Evolutionary conservation across 805 yeast genomes (phyloP), one percentile per base, ranked within the genome.

Genomic region (Yamadazyma takamatsuzukensis): DNA sequence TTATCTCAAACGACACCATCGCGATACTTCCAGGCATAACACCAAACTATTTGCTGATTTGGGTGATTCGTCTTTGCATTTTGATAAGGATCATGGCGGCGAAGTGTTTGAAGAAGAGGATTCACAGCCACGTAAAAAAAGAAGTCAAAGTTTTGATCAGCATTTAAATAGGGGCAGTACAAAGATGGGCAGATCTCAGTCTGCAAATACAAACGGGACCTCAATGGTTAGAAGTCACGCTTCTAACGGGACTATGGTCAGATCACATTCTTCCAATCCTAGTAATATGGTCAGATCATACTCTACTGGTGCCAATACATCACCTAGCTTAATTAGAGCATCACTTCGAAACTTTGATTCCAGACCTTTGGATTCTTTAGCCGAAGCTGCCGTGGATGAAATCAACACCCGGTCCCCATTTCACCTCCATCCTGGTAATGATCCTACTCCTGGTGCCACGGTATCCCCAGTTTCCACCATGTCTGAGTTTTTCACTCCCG

Each of bases 361-460:
- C 10, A 15, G 16, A 22, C 27, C 54, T 1, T 44, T 61, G 9
- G 55, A 55, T 15, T 59, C 64, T 1, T 41, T 60, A 27, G 65
- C 66, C 0, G 65, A 59, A 19, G 64, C 48, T 3, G 68, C 65
- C 2, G 44, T 54, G 7, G 65, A 57, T 27, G 64, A 57, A 35
- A 50, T 52, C 9, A 43, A 44, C 18, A 29, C 44, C 3, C 25
- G 45, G 15, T 38, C 45, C 5, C 45, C 51, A 2, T 35, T 32
- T 21, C n/a, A 16, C 13, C n/a, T 21, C 4, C 21, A 8, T 18
- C 25, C 40, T n/a, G 33, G 24, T 9, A 22, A 30, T 17, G 18
- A 24, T 9, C 23, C 30, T 4, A 33, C 25, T 21, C 29, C 34
- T 11, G 23, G 29, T 10, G n/a, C n/a, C n/a, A n/a, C n/a, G n/a